These are phyloP conservation scores for Strobilomyces echinocephalus DNA, from an alignment of 768 basidiomycete species.

Conservation along the genomic window DNA sequence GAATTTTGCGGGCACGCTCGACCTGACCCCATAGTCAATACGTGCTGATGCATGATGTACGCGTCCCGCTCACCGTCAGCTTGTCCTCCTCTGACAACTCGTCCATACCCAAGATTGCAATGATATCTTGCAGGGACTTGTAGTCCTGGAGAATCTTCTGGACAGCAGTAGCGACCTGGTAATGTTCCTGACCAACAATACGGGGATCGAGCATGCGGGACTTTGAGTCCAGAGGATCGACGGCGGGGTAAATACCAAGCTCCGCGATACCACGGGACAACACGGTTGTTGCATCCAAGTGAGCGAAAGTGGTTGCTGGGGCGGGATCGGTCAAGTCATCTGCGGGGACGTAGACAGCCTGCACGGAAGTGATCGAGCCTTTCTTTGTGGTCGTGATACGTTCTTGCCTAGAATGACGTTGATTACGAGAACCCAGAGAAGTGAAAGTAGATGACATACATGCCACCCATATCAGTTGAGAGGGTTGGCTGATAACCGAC, in stretches of 20 bases:
- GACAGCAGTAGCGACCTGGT: conserved; percentile 91
- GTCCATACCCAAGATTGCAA: conserved; percentile 99
- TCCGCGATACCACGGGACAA: conserved; percentile 99
- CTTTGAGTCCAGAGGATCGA: conserved; percentile 99
- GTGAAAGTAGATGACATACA: conserved; percentile 48
- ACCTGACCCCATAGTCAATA: conserved; percentile 45
- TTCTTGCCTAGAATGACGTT: conserved; percentile 69
- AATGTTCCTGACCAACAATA: conserved; percentile 94
- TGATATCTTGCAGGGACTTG: conserved; percentile 98
- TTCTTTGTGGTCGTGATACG: conserved; percentile 99
- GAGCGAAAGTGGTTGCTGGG: conserved; percentile 98
- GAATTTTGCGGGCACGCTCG: conserved; percentile 97
- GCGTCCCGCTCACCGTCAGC: conserved; percentile 49
- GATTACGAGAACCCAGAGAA: not conserved
- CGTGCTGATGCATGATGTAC: not conserved
- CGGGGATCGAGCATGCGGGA: conserved; percentile 99
- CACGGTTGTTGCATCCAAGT: conserved; percentile 99
- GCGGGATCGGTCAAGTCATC: conserved; percentile 99
- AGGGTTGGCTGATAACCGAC: conserved; percentile 99
- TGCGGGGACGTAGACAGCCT: conserved; percentile 99
- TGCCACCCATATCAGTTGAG: conserved; percentile 99
- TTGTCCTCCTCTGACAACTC: conserved; percentile 99
- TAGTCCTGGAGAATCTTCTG: conserved; percentile 98
- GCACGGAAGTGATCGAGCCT: conserved; percentile 99
- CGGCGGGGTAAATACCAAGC: conserved; percentile 99